Evolutionary conservation across 306 rosid species (phyloP).

Genomic region (Pterocarpus santalinus): DNA sequence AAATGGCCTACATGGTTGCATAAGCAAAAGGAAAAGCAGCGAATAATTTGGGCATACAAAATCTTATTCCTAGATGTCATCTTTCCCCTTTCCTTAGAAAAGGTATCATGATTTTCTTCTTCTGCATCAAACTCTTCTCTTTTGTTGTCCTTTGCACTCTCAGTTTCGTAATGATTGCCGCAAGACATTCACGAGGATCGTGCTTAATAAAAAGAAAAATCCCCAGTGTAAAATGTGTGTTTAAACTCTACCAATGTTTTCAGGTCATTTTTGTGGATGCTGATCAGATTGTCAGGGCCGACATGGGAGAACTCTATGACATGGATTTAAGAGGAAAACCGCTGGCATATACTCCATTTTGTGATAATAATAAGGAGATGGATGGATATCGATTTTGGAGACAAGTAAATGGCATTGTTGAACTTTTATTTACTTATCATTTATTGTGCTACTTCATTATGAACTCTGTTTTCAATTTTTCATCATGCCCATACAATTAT

Average conservation of each 20-base stretch:
- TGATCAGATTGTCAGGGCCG: slow-evolving; percentile 92
- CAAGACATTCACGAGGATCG: slow-evolving; percentile 11
- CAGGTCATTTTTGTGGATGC: slow-evolving; percentile 99
- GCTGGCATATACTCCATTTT: slow-evolving; percentile 95
- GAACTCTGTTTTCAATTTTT: slow-evolving; percentile 29
- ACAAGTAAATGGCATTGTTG: slow-evolving; percentile 69
- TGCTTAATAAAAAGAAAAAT: neutral
- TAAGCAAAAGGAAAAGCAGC: slow-evolving; percentile 97
- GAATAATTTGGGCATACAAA: slow-evolving; percentile 99
- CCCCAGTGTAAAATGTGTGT: slow-evolving; percentile 3
- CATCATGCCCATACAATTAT: slow-evolving; percentile 3
- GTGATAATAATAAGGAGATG: slow-evolving; percentile 98
- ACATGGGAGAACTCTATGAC: slow-evolving; percentile 99
- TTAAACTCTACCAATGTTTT: slow-evolving; percentile 51
- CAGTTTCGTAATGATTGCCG: slow-evolving; percentile 16
- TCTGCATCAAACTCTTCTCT: neutral
- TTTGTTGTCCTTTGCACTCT: slow-evolving; percentile 43
- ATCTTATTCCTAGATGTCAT: slow-evolving; percentile 98
- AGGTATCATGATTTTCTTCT: slow-evolving; percentile 62
- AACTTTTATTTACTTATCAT: slow-evolving; percentile 20
- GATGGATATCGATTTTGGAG: slow-evolving; percentile 99
- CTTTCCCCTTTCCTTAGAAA: slow-evolving; percentile 96
- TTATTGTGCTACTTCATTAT: slow-evolving; percentile 14
- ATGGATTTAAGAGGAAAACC: slow-evolving; percentile 96
- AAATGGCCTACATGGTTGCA: slow-evolving; percentile 99